Percentiles rank a stretch among this genome's conserved stretches.
phyloP scores from a whole-genome alignment of 805 yeast genomes.

The Candida yuanshanica region DNA sequence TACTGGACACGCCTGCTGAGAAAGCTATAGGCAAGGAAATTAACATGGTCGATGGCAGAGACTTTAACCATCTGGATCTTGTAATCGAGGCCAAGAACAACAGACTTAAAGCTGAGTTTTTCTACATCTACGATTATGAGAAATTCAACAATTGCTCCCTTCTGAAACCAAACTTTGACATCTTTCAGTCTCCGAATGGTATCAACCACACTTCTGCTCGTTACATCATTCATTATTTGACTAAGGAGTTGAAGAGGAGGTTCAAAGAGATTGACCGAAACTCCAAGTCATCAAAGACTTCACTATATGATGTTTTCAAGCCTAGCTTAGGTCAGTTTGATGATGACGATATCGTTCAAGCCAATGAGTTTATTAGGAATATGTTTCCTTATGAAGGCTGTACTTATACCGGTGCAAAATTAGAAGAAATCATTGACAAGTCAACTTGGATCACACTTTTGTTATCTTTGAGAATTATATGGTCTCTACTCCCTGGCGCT shows the following conservation, averaged over 20 bases:
- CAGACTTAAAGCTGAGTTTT: constrained; percentile 24
- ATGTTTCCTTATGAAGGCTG: constrained; percentile 35
- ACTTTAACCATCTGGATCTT: constrained; percentile 23
- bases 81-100: constrained; percentile 25
- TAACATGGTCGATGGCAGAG: constrained; percentile 18
- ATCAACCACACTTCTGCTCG: constrained; percentile 29
- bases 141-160: constrained; percentile 25
- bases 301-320: constrained; percentile 28
- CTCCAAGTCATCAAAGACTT: constrained; percentile 14
- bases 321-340: constrained; percentile 30
- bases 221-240: constrained; percentile 29
- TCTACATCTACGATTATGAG: constrained; percentile 29
- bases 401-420: constrained; percentile 27
- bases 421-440: constrained; percentile 20
- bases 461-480: constrained; percentile 26
- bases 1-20: constrained; percentile 23
- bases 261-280: constrained; percentile 13
- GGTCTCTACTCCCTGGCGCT: constrained; percentile 30
- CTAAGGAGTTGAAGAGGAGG: constrained; percentile 26
- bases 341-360: constrained; percentile 24
- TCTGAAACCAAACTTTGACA: constrained; percentile 20
- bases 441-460: constrained; percentile 24
- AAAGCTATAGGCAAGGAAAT: constrained; percentile 22
- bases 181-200: constrained; percentile 14
- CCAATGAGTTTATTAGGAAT: constrained; percentile 22